Conservation (phyloP, 306 rosid genomes). For the Glycine latifolia region DNA sequence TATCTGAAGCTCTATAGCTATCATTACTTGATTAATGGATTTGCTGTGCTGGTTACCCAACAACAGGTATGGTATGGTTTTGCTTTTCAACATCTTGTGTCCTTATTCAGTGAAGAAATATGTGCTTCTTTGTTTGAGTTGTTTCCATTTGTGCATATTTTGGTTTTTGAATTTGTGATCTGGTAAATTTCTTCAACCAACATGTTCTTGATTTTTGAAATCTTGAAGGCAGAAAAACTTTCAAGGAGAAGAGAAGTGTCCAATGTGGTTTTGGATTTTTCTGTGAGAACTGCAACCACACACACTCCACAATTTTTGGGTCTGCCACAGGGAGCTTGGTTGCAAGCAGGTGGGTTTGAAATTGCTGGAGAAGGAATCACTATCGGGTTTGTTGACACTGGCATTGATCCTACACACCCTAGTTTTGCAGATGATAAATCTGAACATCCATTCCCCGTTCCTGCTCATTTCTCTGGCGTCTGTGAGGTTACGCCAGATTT, state of each 20-base stretch:
- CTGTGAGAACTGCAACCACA: conserved; percentile 95
- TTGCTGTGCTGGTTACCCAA: conserved; percentile 81
- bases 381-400: conserved; percentile 92
- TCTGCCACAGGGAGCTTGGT: conserved; percentile 93
- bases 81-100: conserved; percentile 16
- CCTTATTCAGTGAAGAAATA: neutral
- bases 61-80: conserved; percentile 69
- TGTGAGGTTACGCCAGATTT: conserved; percentile 94
- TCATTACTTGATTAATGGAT: conserved; percentile 95
- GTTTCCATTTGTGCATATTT: conserved; percentile 20
- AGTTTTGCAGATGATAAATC: conserved; percentile 77
- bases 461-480: conserved; percentile 76
- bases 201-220: conserved; percentile 28
- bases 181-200: conserved; percentile 10
- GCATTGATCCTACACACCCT: conserved; percentile 92
- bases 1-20: conserved; percentile 96
- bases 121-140: neutral
- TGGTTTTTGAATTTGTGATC: conserved; percentile 2
- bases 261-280: conserved; percentile 83
- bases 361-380: conserved; percentile 91
- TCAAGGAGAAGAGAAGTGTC: conserved; percentile 89
- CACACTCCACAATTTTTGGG: conserved; percentile 93
- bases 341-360: conserved; percentile 80
- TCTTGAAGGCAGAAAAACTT: conserved; percentile 76
- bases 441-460: conserved; percentile 64